Percentiles rank a stretch among this genome's conserved stretches.
These are phyloP conservation scores for Aspergillus calidoustus DNA, from an alignment of 2,329 filamentous ascomycete species.

Conservation along the genomic window DNA sequence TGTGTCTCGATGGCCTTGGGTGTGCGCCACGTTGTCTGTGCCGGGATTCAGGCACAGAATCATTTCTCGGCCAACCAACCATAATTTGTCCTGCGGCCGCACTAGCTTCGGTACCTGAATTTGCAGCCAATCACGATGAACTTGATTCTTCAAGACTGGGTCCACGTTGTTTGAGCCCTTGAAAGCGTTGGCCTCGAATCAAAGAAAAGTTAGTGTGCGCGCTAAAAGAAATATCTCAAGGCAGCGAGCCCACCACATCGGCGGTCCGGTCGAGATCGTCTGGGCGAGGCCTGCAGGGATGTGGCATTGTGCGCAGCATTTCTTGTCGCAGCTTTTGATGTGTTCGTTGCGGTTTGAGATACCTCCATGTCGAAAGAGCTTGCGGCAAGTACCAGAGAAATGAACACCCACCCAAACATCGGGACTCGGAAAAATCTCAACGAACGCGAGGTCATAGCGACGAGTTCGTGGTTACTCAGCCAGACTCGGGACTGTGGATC, in stretches of 20 bases:
- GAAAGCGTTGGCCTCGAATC: constrained; percentile 8
- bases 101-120: constrained; percentile 8
- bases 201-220: constrained; percentile 1
- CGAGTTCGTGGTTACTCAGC: not conserved
- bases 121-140: not conserved
- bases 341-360: constrained; percentile 2
- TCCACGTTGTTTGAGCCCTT: constrained; percentile 8
- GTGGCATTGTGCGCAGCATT: constrained; percentile 1
- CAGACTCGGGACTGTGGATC: not conserved
- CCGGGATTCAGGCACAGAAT: constrained; percentile 12
- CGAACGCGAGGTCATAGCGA: not conserved
- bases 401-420: not conserved
- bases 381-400: not conserved
- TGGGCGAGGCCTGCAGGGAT: constrained; percentile 1
- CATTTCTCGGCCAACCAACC: constrained; percentile 2
- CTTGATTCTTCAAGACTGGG: not conserved
- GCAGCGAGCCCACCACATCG: constrained; percentile 1
- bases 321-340: not conserved
- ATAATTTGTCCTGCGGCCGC: not conserved
- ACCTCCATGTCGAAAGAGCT: not conserved
- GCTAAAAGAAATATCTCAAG: constrained; percentile 14
- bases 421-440: not conserved
- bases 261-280: constrained; percentile 7
- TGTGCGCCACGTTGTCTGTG: constrained; percentile 10
- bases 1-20: not conserved